A percentile compares a stretch with the other conserved stretches of the same genome.
Evolutionary conservation across 2,329 filamentous ascomycete genomes (phyloP).

Genomic region (Neofusicoccum sp.): DNA sequence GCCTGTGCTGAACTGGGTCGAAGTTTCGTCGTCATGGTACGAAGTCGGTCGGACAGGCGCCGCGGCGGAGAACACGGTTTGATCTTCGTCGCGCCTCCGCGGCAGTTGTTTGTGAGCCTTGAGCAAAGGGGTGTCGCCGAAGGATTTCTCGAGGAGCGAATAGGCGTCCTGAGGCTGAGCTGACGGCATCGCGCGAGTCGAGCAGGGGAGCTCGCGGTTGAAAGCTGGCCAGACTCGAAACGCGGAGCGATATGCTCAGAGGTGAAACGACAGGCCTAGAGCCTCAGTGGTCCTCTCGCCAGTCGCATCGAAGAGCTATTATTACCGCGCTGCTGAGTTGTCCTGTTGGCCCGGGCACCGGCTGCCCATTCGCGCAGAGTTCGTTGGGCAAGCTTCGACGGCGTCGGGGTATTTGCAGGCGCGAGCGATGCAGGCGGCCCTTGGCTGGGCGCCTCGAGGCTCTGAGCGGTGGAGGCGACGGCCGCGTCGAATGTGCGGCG

Average conservation of each 20-base stretch:
- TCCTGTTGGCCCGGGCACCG: not conserved
- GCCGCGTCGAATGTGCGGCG: not conserved
- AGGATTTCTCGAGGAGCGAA: conserved; percentile 33
- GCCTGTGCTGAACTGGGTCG: conserved; percentile 25
- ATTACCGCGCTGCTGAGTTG: conserved; percentile 9
- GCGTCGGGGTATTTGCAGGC: conserved; percentile 2
- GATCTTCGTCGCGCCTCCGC: conserved; percentile 29
- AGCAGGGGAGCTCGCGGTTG: not conserved
- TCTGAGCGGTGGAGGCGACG: not conserved
- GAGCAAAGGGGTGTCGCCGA: conserved; percentile 27
- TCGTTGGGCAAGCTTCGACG: not conserved
- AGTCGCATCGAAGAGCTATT: not conserved
- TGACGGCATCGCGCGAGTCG: conserved; percentile 11
- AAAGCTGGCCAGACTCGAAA: conserved; percentile 5
- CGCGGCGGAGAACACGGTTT: conserved; percentile 26
- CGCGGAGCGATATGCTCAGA: conserved; percentile 3
- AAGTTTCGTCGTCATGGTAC: conserved; percentile 29
- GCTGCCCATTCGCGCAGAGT: conserved; percentile 1
- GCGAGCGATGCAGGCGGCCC: conserved; percentile 1
- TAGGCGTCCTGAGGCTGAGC: conserved; percentile 26
- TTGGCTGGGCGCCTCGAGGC: conserved; percentile 4
- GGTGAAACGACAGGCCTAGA: conserved; percentile 3
- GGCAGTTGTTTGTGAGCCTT: conserved; percentile 30
- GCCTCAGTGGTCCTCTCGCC: conserved; percentile 2
- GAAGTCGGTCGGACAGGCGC: conserved; percentile 25